Evolutionary conservation across 78 protist species (phyloP).

Genomic region (Tieghemostelium lacteum): DNA sequence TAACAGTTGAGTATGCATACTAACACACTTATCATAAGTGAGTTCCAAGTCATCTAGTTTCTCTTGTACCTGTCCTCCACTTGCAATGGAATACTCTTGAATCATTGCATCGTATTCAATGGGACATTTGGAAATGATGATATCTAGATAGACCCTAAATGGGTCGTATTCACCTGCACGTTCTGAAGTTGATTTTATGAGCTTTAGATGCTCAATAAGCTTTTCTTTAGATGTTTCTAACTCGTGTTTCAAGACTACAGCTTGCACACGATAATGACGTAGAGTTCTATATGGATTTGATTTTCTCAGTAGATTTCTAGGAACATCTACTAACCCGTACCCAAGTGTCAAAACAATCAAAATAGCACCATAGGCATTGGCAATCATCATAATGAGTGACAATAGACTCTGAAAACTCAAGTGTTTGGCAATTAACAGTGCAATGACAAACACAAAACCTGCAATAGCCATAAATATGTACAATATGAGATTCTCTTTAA

Average conservation of each 20-base stretch:
- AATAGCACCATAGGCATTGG: constrained; percentile 58
- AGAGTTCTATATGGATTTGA: constrained; percentile 8
- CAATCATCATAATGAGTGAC: constrained; percentile 4
- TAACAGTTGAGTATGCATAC: constrained; percentile 29
- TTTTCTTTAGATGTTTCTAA: background rate
- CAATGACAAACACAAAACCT: constrained; percentile 14
- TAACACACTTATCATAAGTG: constrained; percentile 19
- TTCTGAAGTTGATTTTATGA: constrained; percentile 40
- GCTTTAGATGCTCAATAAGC: constrained; percentile 21
- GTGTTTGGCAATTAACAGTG: constrained; percentile 1
- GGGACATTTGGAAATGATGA: constrained; percentile 56
- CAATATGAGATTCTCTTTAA: constrained; percentile 49
- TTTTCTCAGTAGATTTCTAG: constrained; percentile 47
- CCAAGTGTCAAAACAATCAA: constrained; percentile 50
- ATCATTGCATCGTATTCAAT: background rate
- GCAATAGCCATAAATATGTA: constrained; percentile 59
- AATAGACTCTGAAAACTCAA: background rate
- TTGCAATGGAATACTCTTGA: background rate
- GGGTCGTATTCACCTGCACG: constrained; percentile 68
- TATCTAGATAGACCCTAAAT: constrained; percentile 39
- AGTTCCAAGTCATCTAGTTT: constrained; percentile 10
- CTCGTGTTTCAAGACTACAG: constrained; percentile 29
- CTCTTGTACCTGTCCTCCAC: background rate
- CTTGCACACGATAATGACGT: constrained; percentile 50
- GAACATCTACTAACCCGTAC: constrained; percentile 61